A percentile compares a stretch with the other conserved stretches of the same genome.
Conservation (phyloP, 179 eudicot genomes). For the Drosera spatulata region DNA sequence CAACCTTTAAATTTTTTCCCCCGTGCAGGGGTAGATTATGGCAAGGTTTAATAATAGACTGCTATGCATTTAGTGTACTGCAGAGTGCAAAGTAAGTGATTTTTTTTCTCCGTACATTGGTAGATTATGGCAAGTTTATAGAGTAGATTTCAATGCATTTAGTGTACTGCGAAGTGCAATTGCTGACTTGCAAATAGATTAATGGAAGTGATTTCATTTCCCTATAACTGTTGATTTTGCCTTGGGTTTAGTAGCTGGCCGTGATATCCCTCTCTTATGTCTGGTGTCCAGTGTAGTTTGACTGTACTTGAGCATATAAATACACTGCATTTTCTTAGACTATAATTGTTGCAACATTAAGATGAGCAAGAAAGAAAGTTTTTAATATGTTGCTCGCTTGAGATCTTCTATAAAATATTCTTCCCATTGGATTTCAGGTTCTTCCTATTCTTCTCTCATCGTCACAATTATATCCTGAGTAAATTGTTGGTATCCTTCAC, state of each 20-base stretch:
- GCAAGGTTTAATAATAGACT: no score
- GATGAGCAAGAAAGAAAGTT: background rate
- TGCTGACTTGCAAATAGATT: background rate
- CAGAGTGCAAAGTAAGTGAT: no score
- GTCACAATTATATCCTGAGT: no score
- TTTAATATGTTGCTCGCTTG: background rate
- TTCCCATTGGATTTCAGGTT: background rate
- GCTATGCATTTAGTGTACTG: no score
- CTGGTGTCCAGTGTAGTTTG: background rate
- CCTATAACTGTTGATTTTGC: slow-evolving; percentile 4
- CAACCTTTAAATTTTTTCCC: no score
- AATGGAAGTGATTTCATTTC: slow-evolving; percentile 4
- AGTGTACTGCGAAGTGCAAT: no score
- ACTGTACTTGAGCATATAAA: background rate
- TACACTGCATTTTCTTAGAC: background rate
- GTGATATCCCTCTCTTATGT: background rate
- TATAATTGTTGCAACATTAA: background rate
- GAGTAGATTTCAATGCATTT: no score
- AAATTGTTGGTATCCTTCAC: no score
- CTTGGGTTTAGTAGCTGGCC: background rate
- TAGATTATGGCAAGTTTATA: no score
- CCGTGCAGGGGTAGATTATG: no score
- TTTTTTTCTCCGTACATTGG: no score
- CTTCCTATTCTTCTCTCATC: background rate
- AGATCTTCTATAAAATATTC: background rate